phyloP scores from a whole-genome alignment of 306 rosid species.

The Gleditsia sinensis region DNA sequence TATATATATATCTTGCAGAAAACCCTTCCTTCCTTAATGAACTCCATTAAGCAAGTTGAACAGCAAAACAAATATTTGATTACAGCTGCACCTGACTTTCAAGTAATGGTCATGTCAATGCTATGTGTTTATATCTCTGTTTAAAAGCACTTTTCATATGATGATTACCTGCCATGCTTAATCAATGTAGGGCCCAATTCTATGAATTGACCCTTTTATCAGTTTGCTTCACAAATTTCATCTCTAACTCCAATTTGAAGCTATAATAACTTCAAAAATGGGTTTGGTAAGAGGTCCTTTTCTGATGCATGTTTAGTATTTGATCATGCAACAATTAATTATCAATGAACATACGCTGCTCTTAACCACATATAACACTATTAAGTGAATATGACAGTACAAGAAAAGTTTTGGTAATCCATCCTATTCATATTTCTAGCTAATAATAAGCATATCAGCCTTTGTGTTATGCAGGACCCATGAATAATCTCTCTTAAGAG shows the following conservation, averaged over 20 bases:
- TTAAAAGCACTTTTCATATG: constrained; percentile 25
- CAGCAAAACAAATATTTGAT: neutral
- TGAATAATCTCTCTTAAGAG: constrained; percentile 15
- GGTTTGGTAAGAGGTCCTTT: constrained; percentile 37
- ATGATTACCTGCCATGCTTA: constrained; percentile 34
- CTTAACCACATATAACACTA: constrained; percentile 5
- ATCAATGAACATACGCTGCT: constrained; percentile 8
- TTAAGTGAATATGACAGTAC: constrained; percentile 1
- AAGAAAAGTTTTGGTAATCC: constrained; percentile 24
- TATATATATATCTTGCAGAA: too few relatives aligned
- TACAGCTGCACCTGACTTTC: neutral
- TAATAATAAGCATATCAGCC: constrained; percentile 37
- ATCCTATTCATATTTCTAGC: constrained; percentile 40
- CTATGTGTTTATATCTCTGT: neutral
- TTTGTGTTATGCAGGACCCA: constrained; percentile 27
- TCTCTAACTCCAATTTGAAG: constrained; percentile 1
- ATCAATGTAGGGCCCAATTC: constrained; percentile 17
- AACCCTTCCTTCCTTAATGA: neutral
- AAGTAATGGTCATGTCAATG: neutral
- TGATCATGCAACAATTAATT: constrained; percentile 24
- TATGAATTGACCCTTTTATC: constrained; percentile 14
- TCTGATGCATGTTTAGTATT: constrained; percentile 15
- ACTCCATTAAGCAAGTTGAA: neutral
- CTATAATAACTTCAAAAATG: constrained; percentile 17
- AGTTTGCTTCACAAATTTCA: constrained; percentile 32